Conservation (phyloP, 208 protist genomes). For the Trypanosomatidae sp. region DNA sequence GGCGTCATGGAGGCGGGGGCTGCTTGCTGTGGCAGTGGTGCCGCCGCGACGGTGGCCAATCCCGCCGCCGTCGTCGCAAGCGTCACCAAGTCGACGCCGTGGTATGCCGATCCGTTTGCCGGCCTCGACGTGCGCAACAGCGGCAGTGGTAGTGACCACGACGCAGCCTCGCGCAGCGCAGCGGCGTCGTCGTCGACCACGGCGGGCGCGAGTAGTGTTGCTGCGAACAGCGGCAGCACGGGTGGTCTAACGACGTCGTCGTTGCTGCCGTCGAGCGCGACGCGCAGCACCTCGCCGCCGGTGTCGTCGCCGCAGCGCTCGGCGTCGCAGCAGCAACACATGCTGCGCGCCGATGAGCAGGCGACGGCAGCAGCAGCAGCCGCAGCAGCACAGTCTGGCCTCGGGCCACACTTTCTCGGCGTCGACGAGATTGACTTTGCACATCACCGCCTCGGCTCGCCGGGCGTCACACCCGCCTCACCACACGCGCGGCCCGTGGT, state of each 20-base stretch:
- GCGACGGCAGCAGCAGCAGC: constrained; percentile 1
- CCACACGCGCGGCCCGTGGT: constrained; percentile 32
- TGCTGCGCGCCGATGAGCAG: background rate
- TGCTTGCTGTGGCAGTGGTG: background rate
- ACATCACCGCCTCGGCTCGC: constrained; percentile 26
- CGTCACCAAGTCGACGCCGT: background rate
- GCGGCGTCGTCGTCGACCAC: background rate
- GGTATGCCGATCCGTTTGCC: background rate
- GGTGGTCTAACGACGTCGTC: background rate
- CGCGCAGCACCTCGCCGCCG: constrained; percentile 17
- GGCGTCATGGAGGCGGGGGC: constrained; percentile 7
- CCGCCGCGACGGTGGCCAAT: background rate
- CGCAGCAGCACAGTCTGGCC: background rate
- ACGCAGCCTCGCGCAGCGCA: background rate
- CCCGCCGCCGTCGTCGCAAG: background rate
- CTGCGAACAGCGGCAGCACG: background rate
- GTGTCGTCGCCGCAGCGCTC: constrained; percentile 10
- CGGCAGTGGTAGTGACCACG: background rate
- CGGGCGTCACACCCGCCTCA: constrained; percentile 11
- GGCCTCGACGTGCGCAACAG: background rate
- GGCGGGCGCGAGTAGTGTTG: background rate
- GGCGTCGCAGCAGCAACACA: background rate
- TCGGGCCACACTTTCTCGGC: constrained; percentile 3
- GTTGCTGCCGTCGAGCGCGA: background rate
- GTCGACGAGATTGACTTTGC: constrained; percentile 67